Conservation (phyloP, 192 early-diverging fungal species). For the Geosiphon pyriformis region DNA sequence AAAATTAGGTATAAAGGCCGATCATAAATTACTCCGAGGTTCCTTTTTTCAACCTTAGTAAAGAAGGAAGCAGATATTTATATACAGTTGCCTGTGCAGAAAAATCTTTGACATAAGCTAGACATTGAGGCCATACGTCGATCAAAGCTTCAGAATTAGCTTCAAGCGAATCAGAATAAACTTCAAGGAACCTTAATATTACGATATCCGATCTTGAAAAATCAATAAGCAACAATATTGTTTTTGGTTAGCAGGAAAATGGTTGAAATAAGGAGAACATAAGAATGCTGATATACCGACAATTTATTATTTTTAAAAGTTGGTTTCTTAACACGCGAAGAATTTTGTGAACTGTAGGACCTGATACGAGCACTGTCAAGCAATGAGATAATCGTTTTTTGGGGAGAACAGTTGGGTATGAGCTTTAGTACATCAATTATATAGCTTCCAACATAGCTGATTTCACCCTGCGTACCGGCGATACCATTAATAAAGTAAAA, state of each 20-base stretch:
- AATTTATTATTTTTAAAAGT: slow-evolving; percentile 45
- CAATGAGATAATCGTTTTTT: slow-evolving; percentile 33
- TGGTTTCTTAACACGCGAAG: slow-evolving; percentile 31
- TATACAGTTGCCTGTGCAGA: slow-evolving; percentile 46
- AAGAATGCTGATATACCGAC: slow-evolving; percentile 34
- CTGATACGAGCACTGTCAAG: slow-evolving; percentile 44
- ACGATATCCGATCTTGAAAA: slow-evolving; percentile 56
- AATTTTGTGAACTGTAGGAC: slow-evolving; percentile 34
- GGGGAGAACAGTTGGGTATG: slow-evolving; percentile 33
- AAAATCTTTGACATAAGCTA: slow-evolving; percentile 58
- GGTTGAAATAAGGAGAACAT: not conserved
- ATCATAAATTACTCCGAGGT: not conserved
- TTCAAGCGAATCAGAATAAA: slow-evolving; percentile 47
- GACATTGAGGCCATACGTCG: slow-evolving; percentile 56
- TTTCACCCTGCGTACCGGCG: no score
- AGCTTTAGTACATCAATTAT: slow-evolving; percentile 30
- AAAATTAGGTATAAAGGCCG: not conserved
- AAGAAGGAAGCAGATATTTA: slow-evolving; percentile 56
- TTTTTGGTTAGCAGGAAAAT: not conserved
- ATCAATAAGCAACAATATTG: not conserved
- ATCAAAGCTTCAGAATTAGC: slow-evolving; percentile 37
- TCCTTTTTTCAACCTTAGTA: no score
- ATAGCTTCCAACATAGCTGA: slow-evolving; percentile 26
- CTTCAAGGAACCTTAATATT: slow-evolving; percentile 58
- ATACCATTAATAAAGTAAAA: no score